Base-by-base conservation (phyloP, 176 grass and related monocot species). In the Phyllostachys edulis region DNA sequence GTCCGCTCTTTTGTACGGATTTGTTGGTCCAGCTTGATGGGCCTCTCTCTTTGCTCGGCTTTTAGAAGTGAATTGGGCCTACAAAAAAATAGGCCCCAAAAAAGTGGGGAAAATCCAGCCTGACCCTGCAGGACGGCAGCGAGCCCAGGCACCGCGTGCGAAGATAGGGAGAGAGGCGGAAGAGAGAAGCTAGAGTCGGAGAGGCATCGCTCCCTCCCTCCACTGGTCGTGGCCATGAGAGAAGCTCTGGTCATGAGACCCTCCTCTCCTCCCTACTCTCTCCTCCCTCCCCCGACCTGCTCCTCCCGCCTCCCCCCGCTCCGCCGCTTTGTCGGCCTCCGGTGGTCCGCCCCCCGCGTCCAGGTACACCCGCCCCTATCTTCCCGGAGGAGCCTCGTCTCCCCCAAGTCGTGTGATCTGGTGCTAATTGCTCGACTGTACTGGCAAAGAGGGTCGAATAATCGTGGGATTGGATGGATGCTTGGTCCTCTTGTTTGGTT, bases 321-420 rank as follows among this genome's bases (percentile, higher is more conserved):
- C 80, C 62, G 27, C 81, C 68, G 21, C 47, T 87, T 92, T 55
- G 32, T 82, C 64, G 78, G 83, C 47, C 87, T 90, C 65, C 84
- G 69, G 32, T 90, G 79, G 41, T 78, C 80, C 32, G 38, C 63
- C 34, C 24, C 68, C 4, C 62, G 68, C 63, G n/a, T 68, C 10
- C 69, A 87, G 85, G 89, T 68, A 20, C 51, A 11, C 36, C 1
- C 10, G 26, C 5, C 7, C 40, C 67, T 9, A 44, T 23, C 45
- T 34, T 60, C 29, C 69, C 11, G 63, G 38, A 24, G 55, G 41
- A 64, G 20, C 52, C 26, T 6, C 61, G 4, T 16, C n/a, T 52
- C 75, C 54, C 50, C 50, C 4, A 7, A 21, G 5, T 44, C 21
- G 36, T 20, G 71, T 66, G 39, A 6, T 15, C 57, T 49, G 42